Percentiles rank a stretch among this genome's conserved stretches.
Conservation (phyloP, 345 rosid genomes). For the Pistacia atlantica region DNA sequence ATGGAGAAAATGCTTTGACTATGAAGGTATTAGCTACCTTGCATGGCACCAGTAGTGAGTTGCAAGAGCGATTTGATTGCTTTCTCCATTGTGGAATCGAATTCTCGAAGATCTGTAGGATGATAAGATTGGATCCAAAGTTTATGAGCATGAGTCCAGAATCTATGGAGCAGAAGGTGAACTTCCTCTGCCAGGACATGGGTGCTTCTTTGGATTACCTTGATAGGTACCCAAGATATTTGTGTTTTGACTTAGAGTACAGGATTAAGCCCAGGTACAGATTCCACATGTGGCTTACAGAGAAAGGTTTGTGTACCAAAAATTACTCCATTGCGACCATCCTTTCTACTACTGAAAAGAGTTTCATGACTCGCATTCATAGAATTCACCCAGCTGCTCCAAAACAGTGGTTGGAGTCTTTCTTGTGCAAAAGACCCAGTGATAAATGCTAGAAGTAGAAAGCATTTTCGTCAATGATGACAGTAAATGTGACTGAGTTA, state of each 20-base stretch:
- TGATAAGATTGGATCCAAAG: constrained; percentile 52
- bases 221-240: constrained; percentile 51
- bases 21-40: constrained; percentile 39
- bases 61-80: constrained; percentile 51
- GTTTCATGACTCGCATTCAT: constrained; percentile 47
- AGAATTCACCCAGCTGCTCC: constrained; percentile 69
- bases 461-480: background rate
- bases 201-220: constrained; percentile 48
- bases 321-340: constrained; percentile 63
- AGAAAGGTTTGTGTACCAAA: constrained; percentile 43
- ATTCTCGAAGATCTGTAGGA: constrained; percentile 53
- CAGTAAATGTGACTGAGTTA: background rate
- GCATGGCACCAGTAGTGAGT: constrained; percentile 58
- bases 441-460: constrained; percentile 1
- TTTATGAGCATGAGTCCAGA: constrained; percentile 60
- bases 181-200: constrained; percentile 51
- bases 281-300: constrained; percentile 55
- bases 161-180: constrained; percentile 46
- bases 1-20: constrained; percentile 60
- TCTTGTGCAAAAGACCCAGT: constrained; percentile 25
- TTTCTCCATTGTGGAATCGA: constrained; percentile 41
- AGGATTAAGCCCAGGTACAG: constrained; percentile 61
- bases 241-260: constrained; percentile 63
- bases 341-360: constrained; percentile 68
- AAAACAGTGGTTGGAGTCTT: constrained; percentile 58